Evolutionary conservation across 2,329 filamentous ascomycete genomes (phyloP), one percentile per base, ranked within the genome.

Genomic region (Aspergillus bombycis): DNA sequence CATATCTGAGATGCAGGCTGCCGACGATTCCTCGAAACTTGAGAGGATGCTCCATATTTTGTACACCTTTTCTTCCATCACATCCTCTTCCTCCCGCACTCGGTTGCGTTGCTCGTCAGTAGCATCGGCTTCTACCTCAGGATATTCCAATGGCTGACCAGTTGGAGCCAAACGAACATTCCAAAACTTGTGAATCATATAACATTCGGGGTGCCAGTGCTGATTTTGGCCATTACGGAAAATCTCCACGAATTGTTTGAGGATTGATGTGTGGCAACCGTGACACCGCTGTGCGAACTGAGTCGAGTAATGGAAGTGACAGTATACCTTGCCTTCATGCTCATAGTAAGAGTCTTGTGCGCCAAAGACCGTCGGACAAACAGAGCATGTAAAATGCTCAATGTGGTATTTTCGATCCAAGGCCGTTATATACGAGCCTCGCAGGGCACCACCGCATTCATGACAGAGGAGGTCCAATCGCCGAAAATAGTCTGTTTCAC

Each of bases 101-200:
- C 85, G 82, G 58, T 92, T 89, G 58, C 93, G 90, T 66, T 90
- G 87, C 66, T 90, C 87, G 54, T 89, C 85, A 43, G 85, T 88
- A 14, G 88, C 88, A 68, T 89, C 84, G 46, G 80, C 79, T 58
- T 86, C 83, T 12, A 78, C 70, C 58, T 80, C 75, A 4, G 78
- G 75, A 21, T 71, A 79, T 62, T 84, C 80, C 41, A 82, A 74
- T 12, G 79, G 75, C 62, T 88, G 84, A 46, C 85, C 84, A 12
- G 86, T 83, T 30, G 88, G 85, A 12, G 89, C 88, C 43, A 99
- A 83, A 58, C 95, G 89, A 64, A 99, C 95, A 75, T 98, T 99
- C 95, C 95, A 99, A 79, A 98, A 99, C 75, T 99, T 99, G 82
- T 99, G 95, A 67, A 99, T 99, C 95, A 99, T 99, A 80, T 99